Conservation (phyloP, 176 grass and related monocot genomes). For the Juncus inflexus region DNA sequence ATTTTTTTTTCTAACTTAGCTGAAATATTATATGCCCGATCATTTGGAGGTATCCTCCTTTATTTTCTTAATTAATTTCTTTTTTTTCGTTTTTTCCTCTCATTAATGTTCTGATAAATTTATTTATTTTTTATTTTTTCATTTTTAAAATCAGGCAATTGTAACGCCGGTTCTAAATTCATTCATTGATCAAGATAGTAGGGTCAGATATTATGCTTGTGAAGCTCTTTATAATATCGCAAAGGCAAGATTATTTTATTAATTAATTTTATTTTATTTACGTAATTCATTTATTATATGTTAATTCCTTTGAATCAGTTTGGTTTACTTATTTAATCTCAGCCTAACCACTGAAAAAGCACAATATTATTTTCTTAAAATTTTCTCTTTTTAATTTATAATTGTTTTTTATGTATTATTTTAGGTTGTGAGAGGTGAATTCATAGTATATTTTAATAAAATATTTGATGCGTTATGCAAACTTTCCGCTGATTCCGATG, state of each 20-base stretch:
- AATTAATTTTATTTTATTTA: neutral
- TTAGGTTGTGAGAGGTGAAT: constrained; percentile 98
- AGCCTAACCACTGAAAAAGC: no score
- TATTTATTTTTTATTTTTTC: constrained; percentile 15
- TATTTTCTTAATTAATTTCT: neutral
- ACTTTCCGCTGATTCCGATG: constrained; percentile 93
- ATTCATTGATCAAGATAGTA: constrained; percentile 85
- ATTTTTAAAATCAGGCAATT: constrained; percentile 50
- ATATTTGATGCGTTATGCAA: constrained; percentile 98
- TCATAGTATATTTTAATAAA: constrained; percentile 92
- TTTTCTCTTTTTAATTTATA: constrained; percentile 14
- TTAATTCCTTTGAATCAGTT: no score
- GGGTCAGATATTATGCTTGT: constrained; percentile 99
- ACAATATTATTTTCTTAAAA: no score
- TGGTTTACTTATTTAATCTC: no score
- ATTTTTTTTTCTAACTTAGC: neutral
- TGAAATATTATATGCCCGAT: constrained; percentile 28
- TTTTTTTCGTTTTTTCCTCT: constrained; percentile 1
- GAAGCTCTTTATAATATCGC: constrained; percentile 99
- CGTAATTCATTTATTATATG: no score
- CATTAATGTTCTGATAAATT: neutral
- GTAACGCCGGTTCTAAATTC: constrained; percentile 77
- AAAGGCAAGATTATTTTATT: constrained; percentile 55
- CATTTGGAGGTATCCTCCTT: constrained; percentile 3
- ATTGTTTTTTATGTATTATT: constrained; percentile 7